phyloP scores from a whole-genome alignment of 139 green algal genomes.

The Pseudopediastrum boryanum region DNA sequence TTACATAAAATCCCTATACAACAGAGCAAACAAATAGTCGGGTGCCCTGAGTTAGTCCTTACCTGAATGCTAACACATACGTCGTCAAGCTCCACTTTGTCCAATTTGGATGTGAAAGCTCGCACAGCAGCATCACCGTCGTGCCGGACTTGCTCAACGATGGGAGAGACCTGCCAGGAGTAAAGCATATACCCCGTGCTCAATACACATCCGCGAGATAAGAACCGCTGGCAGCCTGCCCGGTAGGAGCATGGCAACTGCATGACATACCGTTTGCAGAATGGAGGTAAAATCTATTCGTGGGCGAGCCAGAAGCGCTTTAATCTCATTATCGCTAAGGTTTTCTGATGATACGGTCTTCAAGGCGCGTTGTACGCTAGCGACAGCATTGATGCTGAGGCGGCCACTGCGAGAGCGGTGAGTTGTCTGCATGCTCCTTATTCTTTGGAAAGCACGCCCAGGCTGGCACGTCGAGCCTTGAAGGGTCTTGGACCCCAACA shows the following conservation, averaged over 20 bases:
- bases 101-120: constrained; percentile 93
- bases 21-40: too few species aligned
- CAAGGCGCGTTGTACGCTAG: constrained; percentile 13
- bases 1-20: too few species aligned
- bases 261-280: constrained; percentile 72
- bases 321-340: constrained; percentile 48
- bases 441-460: too few species aligned
- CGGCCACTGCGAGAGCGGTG: constrained; percentile 6
- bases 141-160: constrained; percentile 85
- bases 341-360: constrained; percentile 34
- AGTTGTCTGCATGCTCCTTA: too few species aligned
- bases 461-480: too few species aligned
- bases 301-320: constrained; percentile 66
- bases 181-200: neutral
- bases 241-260: neutral
- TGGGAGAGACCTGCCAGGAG: constrained; percentile 81
- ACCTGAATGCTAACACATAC: constrained; percentile 84
- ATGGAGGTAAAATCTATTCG: constrained; percentile 94
- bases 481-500: too few species aligned
- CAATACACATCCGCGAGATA: neutral
- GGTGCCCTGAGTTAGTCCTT: too few species aligned
- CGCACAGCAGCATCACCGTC: constrained; percentile 91
- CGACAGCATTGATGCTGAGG: constrained; percentile 8
- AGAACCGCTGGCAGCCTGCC: neutral
- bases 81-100: constrained; percentile 73